Conservation (phyloP, 371 early-diverging fungal genomes). For the Paraphysoderma sedebokerense region DNA sequence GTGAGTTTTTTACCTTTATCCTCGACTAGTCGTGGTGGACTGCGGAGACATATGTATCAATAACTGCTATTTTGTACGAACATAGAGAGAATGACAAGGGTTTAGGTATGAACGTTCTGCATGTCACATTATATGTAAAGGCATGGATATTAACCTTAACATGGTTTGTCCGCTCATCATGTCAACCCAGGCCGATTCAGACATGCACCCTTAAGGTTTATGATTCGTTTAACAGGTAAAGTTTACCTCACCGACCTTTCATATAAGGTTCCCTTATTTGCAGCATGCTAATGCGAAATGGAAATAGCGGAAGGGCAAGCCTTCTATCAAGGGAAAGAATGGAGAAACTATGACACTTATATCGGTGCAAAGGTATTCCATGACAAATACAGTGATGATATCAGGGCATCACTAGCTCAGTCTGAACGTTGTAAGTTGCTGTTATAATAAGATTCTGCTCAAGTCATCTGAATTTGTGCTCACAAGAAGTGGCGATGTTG, state of each 20-base stretch:
- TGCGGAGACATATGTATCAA: no score
- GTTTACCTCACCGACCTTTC: slow-evolving; percentile 5
- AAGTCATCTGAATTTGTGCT: slow-evolving; percentile 21
- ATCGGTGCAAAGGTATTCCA: slow-evolving; percentile 56
- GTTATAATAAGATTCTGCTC: no score
- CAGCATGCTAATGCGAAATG: background rate
- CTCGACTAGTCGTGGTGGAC: no score
- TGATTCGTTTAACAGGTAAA: slow-evolving; percentile 44
- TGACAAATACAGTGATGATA: slow-evolving; percentile 38
- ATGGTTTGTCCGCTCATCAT: no score
- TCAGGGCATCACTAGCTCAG: slow-evolving; percentile 31
- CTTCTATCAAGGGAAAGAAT: slow-evolving; percentile 28
- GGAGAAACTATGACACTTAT: slow-evolving; percentile 61
- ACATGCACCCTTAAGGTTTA: slow-evolving; percentile 58
- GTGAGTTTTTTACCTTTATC: no score
- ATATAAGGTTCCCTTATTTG: background rate
- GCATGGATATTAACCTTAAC: no score
- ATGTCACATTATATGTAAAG: no score
- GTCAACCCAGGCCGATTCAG: slow-evolving; percentile 49
- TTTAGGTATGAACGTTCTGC: no score
- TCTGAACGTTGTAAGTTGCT: background rate
- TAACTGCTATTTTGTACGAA: no score
- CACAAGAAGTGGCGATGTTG: background rate
- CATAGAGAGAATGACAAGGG: no score
- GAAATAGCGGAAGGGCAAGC: no score